Evolutionary conservation across 2,329 filamentous ascomycete species (phyloP), one percentile per base, ranked within the genome.

Genomic region (Trichoderma cornu-damae): DNA sequence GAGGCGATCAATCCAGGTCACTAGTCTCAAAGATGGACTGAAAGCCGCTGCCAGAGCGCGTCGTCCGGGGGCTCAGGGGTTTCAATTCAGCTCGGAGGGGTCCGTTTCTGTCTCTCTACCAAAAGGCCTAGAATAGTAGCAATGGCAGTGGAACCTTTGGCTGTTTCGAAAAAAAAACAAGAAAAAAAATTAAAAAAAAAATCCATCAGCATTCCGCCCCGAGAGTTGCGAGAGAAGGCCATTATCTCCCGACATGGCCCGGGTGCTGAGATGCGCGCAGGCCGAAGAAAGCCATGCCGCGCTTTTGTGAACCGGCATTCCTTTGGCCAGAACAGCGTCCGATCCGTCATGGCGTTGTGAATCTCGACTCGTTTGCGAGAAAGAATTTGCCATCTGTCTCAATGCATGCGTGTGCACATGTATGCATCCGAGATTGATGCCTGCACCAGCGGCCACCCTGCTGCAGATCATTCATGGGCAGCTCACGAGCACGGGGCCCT

Each of bases 391-490:
- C 22, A n/a, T 53, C 22, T 48, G 52, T 48, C 52, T 16, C 34
- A 32, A 47, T 30, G 52, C 42, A 56, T 49, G 42, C 28, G 40
- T 40, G 34, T 14, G 11, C 24, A 40, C 42, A 30, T 56, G 37
- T 49, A 22, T 38, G 51, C 24, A 47, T 38, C 42, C 42, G 30
- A 52, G 37, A 51, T 53, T 46, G 37, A 55, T 47, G 51, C 32
- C 51, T 28, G 46, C 54, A 53, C 54, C 49, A 40, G 56, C 35
- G 35, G 18, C 56, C 43, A 54, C 56, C 56, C 49, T 53, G 49
- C 50, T 58, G 56, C 56, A 58, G 56, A 58, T 58, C 56, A 34
- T 48, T 34, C 51, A 47, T 55, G 51, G n/a, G 42, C 51, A 55
- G 22, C 32, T 32, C n/a, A 35, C 43, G 49, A 48, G 42, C 56